Evolutionary conservation across 768 basidiomycete genomes (phyloP).

Genomic region (Harrya chromipes): DNA sequence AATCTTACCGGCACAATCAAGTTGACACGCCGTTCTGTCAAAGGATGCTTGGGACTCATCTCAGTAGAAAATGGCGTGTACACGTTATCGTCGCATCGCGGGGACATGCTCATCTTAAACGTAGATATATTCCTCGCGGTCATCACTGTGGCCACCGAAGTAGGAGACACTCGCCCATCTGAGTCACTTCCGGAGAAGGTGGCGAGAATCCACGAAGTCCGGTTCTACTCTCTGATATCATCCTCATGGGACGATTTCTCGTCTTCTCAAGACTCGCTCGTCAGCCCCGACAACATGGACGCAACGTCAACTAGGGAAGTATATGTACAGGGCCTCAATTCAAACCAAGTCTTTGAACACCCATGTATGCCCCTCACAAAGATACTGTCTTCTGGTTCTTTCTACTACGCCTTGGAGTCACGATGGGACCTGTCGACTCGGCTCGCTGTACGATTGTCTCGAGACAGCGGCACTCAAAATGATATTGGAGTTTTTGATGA

Average conservation of each 20-base stretch:
- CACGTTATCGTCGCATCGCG: neutral
- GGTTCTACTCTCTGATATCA: conserved; percentile 84
- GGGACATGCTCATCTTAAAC: conserved; percentile 3
- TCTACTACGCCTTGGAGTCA: conserved; percentile 85
- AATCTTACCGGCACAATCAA: conserved; percentile 61
- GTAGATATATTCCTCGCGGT: conserved; percentile 85
- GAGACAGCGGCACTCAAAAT: conserved; percentile 41
- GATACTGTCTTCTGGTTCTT: conserved; percentile 87
- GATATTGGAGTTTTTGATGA: conserved; percentile 71
- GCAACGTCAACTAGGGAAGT: conserved; percentile 42
- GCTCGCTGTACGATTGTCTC: conserved; percentile 63
- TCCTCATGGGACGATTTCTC: conserved; percentile 80
- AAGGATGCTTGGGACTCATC: conserved; percentile 84
- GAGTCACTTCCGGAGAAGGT: conserved; percentile 60
- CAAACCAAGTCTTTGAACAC: conserved; percentile 70
- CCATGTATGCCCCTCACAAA: conserved; percentile 89
- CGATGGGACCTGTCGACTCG: conserved; percentile 90
- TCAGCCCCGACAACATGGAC: conserved; percentile 58
- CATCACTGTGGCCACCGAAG: conserved; percentile 69
- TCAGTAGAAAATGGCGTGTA: conserved; percentile 64
- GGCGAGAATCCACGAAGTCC: conserved; percentile 82
- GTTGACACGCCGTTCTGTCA: conserved; percentile 67
- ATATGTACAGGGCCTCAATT: conserved; percentile 36
- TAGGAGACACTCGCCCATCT: conserved; percentile 68
- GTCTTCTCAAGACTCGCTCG: conserved; percentile 46